Percentiles rank a stretch among this genome's conserved stretches.
Evolutionary conservation across 2,329 filamentous ascomycete genomes (phyloP).

Genomic region (Arthrobotrys sphaeroides): DNA sequence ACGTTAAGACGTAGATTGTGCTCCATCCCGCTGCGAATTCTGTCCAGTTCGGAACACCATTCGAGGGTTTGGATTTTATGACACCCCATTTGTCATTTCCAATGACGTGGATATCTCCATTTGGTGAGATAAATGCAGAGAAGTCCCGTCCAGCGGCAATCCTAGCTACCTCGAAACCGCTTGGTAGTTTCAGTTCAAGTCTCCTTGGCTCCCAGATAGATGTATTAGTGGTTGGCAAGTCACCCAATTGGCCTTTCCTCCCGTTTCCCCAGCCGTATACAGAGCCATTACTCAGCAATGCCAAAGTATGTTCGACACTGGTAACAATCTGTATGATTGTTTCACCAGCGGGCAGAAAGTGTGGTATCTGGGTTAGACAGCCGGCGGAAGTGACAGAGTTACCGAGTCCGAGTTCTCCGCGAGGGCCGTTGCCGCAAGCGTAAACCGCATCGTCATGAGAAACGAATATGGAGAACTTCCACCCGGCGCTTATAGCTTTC

Average conservation of each 20-base stretch:
- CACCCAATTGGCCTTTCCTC: conserved; percentile 83
- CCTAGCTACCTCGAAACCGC: conserved; percentile 70
- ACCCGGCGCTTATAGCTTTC: conserved; percentile 73
- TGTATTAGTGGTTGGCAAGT: conserved; percentile 62
- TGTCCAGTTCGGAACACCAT: background rate
- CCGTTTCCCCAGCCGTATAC: conserved; percentile 90
- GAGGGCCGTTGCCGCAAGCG: conserved; percentile 72
- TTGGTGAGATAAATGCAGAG: conserved; percentile 72
- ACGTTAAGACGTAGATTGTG: conserved; percentile 75
- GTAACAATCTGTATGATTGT: conserved; percentile 74
- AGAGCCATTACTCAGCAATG: conserved; percentile 76
- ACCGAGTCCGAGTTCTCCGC: conserved; percentile 77
- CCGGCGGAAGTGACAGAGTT: conserved; percentile 63
- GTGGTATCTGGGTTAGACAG: conserved; percentile 66
- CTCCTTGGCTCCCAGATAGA: conserved; percentile 70
- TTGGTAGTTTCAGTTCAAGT: conserved; percentile 65
- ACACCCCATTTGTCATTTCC: conserved; percentile 80
- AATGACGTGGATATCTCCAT: conserved; percentile 73
- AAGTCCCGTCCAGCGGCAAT: conserved; percentile 86
- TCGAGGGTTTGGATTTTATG: conserved; percentile 53
- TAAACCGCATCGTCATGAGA: conserved; percentile 67
- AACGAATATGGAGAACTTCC: conserved; percentile 77
- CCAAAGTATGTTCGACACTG: conserved; percentile 80
- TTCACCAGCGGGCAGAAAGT: conserved; percentile 72
- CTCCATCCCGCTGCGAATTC: conserved; percentile 80